Evolutionary conservation across 805 yeast genomes (phyloP).

Genomic region (Candida xyloterini): DNA sequence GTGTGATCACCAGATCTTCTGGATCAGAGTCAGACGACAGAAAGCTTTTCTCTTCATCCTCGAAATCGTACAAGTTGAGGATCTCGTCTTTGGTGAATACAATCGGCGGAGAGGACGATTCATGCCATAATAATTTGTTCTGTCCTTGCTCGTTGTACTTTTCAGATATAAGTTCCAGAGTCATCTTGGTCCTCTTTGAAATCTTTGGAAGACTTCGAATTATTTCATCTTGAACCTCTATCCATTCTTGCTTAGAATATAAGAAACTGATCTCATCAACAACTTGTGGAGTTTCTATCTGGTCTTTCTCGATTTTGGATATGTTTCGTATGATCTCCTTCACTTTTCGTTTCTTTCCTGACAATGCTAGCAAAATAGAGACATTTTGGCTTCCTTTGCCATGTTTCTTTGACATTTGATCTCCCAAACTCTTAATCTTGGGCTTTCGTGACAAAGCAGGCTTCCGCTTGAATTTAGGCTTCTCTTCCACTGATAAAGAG

Average conservation of each 20-base stretch:
- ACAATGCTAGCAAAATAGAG: constrained; percentile 25
- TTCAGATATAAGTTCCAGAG: constrained; percentile 25
- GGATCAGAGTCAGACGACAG: constrained; percentile 14
- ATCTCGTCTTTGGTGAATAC: constrained; percentile 19
- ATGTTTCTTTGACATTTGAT: constrained; percentile 24
- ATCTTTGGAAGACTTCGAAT: constrained; percentile 25
- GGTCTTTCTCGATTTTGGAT: constrained; percentile 15
- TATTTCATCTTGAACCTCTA: constrained; percentile 22
- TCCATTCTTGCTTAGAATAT: constrained; percentile 32
- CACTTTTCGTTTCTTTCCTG: constrained; percentile 32
- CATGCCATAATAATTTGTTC: constrained; percentile 14
- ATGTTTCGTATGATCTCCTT: constrained; percentile 28
- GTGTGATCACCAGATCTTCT: constrained; percentile 15
- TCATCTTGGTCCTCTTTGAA: constrained; percentile 23
- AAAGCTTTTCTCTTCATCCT: constrained; percentile 16
- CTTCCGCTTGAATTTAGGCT: constrained; percentile 1
- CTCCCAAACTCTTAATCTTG: constrained; percentile 24
- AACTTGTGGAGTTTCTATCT: background rate
- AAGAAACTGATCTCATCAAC: constrained; percentile 18
- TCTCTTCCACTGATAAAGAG: constrained; percentile 2
- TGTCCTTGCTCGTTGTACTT: constrained; percentile 16
- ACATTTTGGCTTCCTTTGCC: constrained; percentile 10
- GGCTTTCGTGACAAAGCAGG: constrained; percentile 4
- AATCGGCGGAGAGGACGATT: constrained; percentile 20
- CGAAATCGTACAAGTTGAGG: constrained; percentile 19